Conservation (phyloP, 2,329 filamentous ascomycete genomes). For the Fusarium nanum region DNA sequence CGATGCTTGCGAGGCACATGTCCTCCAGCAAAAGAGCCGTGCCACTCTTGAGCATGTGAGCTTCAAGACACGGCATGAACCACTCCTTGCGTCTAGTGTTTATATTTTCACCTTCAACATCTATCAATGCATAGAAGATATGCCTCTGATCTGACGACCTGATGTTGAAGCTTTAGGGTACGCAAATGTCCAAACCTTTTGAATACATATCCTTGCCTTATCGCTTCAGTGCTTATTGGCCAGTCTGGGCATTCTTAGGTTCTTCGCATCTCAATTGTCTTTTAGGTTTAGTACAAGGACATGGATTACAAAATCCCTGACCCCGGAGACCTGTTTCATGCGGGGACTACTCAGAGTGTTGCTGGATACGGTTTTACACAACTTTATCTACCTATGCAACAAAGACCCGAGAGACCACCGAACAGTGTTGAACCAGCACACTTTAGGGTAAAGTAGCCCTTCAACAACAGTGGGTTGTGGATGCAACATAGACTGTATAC, state of each 20-base stretch:
- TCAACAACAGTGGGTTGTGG: neutral
- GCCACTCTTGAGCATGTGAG: constrained; percentile 19
- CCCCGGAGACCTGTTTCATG: constrained; percentile 36
- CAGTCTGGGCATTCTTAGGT: neutral
- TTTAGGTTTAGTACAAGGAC: constrained; percentile 23
- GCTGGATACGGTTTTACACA: neutral
- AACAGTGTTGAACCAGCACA: neutral
- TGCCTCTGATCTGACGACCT: neutral
- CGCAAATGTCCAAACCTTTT: neutral
- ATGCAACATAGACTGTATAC: neutral
- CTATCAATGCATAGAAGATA: neutral
- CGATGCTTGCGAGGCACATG: constrained; percentile 17
- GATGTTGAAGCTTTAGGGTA: neutral
- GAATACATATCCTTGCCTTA: neutral
- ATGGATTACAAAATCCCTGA: constrained; percentile 23
- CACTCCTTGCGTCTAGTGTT: neutral
- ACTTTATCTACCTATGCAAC: neutral
- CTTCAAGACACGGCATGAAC: constrained; percentile 6
- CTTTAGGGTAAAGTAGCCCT: neutral
- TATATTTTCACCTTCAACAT: neutral
- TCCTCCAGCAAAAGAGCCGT: constrained; percentile 16
- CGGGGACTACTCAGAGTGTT: constrained; percentile 25
- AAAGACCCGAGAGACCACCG: constrained; percentile 3
- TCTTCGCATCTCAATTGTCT: constrained; percentile 24
- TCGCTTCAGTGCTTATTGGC: neutral